Conservation (phyloP, 2,329 filamentous ascomycete species). For the Endothia cerciana region DNA sequence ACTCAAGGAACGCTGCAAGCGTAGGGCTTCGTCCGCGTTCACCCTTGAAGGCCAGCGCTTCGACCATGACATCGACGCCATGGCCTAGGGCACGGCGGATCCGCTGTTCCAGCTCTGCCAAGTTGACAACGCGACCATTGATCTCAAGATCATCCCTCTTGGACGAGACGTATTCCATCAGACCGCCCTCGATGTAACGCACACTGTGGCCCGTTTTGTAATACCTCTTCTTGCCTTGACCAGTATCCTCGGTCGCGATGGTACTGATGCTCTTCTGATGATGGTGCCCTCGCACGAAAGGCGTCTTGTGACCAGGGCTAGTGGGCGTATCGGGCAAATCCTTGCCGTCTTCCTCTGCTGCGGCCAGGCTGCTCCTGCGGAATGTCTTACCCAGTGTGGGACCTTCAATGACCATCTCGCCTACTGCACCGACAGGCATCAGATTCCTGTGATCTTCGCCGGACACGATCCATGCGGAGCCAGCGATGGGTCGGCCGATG, state of each 20-base stretch:
- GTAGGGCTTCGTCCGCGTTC: slow-evolving; percentile 44
- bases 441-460: slow-evolving; percentile 53
- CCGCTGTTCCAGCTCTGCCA: slow-evolving; percentile 51
- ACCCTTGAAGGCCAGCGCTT: slow-evolving; percentile 48
- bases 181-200: slow-evolving; percentile 52
- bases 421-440: slow-evolving; percentile 54
- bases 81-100: slow-evolving; percentile 52
- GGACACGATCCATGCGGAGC: slow-evolving; percentile 58
- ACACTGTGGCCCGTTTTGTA: slow-evolving; percentile 57
- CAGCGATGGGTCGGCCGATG: slow-evolving; percentile 52
- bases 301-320: slow-evolving; percentile 39
- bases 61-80: slow-evolving; percentile 53
- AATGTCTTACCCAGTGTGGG: slow-evolving; percentile 48
- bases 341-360: slow-evolving; percentile 10
- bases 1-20: slow-evolving; percentile 54
- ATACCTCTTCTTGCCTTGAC: slow-evolving; percentile 41
- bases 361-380: slow-evolving; percentile 19
- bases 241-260: slow-evolving; percentile 31
- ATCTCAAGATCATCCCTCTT: slow-evolving; percentile 47
- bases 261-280: slow-evolving; percentile 32
- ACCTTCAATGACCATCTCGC: slow-evolving; percentile 56
- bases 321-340: slow-evolving; percentile 31
- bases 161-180: slow-evolving; percentile 52
- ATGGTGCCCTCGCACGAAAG: slow-evolving; percentile 31
- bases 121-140: slow-evolving; percentile 45